Base-by-base conservation (phyloP, 2,329 filamentous ascomycete species). In the Fusarium proliferatum region DNA sequence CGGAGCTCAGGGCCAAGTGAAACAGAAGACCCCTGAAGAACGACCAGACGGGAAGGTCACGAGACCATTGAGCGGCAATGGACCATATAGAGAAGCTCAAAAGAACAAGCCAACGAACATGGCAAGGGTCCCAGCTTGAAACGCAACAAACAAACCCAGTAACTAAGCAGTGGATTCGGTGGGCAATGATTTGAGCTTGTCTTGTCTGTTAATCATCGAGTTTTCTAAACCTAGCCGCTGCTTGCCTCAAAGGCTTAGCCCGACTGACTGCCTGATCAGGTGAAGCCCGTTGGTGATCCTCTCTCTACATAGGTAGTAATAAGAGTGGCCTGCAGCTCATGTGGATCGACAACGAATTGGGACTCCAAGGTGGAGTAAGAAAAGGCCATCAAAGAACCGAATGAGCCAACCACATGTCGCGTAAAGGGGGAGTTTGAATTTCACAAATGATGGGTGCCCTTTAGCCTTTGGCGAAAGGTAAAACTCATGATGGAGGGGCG, bases 261-360 rank as follows among this genome's bases (percentile, higher is more conserved):
- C 38, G 30, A 46, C 55, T 72, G 34, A 51, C 59, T 72, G 38
- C 33, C 49, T 30, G 48, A 63, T 69, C 38, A 64, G 69, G 63
- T 74, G 58, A 74, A 72, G 59, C 38, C 57, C 58, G 57, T 67
- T 64, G 72, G 46, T 34, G 71, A 74, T 74, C 55, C 55, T 68
- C 62, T 33, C 30, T 12, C 11, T 33, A 33, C 33, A 33, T 13
- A 33, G 26, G 26, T 28, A 4, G 30, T 30, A 57, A 15, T 30
- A 60, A 59, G 39, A 43, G 49, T 30, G 28, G 28, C 9, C 28
- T 49, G 33, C 45, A 19, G 53, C 34, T 60, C 48, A 74, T 60
- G 71, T 74, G 71, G 67, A 74, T 45, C 62, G 23, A 30, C 33
- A 36, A 46, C 26, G 53, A 51, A 41, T 23, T 52, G 36, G 62